Percentiles rank a stretch among this genome's conserved stretches.
These are phyloP conservation scores for Chenopodium quinoa DNA, from an alignment of 148 eudicot species.

Conservation along the genomic window DNA sequence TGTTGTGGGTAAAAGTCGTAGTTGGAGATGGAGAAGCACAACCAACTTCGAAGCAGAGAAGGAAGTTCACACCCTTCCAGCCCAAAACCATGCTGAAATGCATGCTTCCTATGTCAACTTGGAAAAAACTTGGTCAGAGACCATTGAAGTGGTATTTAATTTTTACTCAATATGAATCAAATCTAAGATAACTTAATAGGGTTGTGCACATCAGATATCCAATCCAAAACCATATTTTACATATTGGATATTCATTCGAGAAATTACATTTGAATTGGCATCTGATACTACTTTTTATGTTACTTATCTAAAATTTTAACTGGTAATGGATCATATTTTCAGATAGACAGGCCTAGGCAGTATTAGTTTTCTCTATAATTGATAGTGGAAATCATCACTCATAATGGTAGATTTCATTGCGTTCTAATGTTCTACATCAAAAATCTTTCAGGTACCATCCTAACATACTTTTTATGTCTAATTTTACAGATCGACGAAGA, in stretches of 20 bases:
- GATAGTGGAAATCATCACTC: background rate
- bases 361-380: background rate
- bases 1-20: slow-evolving; percentile 32
- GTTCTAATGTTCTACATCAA: background rate
- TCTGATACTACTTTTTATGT: too few species aligned
- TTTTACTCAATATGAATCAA: too few species aligned
- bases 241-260: too few species aligned
- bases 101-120: slow-evolving; percentile 22
- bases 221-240: too few species aligned
- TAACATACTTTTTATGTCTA: background rate
- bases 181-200: too few species aligned
- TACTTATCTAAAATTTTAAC: too few species aligned
- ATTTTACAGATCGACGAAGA: slow-evolving; percentile 45
- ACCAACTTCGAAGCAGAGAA: slow-evolving; percentile 23
- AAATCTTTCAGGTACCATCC: background rate
- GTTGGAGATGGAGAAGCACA: slow-evolving; percentile 41
- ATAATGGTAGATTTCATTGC: too few species aligned
- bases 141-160: slow-evolving; percentile 39
- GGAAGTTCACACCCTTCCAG: slow-evolving; percentile 27
- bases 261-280: too few species aligned
- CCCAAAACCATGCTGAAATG: slow-evolving; percentile 20
- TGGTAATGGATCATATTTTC: too few species aligned
- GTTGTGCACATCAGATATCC: too few species aligned
- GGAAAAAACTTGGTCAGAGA: slow-evolving; percentile 25
- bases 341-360: too few species aligned